Base-by-base conservation (phyloP, 2,329 filamentous ascomycete species). In the Fusarium irregulare region DNA sequence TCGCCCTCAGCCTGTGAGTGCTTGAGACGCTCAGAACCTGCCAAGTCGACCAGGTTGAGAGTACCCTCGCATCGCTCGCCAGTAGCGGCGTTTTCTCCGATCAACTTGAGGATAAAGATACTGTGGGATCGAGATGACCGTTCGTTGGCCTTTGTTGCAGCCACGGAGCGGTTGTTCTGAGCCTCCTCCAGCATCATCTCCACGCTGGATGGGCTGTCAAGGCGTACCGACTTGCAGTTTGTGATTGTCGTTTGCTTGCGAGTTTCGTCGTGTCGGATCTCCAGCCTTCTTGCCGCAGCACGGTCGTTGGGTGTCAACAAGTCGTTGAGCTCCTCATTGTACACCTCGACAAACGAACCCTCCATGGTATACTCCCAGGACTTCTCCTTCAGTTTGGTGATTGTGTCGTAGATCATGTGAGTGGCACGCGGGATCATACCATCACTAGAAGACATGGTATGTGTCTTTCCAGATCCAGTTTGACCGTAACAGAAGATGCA, bases 401-500 rank as follows among this genome's bases (percentile, higher is more conserved):
- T 93, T 44, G 93, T 96, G 57, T 93, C 88, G 79, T 98, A 98
- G 70, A 99, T 97, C 84, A 98, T 95, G 71, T 93, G 89, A 10
- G 97, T 96, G 5, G 96, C 94, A 10, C 92, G 89, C 3, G 96
- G 95, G 63, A 99, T 99, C 91, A 99, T 98, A 72, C 96, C 96
- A 74, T 98, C 93, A 3, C 84, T 81, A 1, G 91, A 92, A 12
- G 93, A 97, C 96, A 99, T 99, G 6, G 96, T 98, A 77, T 91
- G 93, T 0, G 96, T 99, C 85, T 99, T 99, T 64, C 96, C 96
- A 20, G 94, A 96, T 6, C 96, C 96, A 0, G 96, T 99, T 80
- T 99, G 96, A 45, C 96, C 96, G 77, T 99, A 99, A 78, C 94
- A 98, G 82, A 99, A 97, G 68, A 99, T 98, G 80, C 95, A 98